Conservation (phyloP, 2,329 filamentous ascomycete species). For the Metarhizium humberi region DNA sequence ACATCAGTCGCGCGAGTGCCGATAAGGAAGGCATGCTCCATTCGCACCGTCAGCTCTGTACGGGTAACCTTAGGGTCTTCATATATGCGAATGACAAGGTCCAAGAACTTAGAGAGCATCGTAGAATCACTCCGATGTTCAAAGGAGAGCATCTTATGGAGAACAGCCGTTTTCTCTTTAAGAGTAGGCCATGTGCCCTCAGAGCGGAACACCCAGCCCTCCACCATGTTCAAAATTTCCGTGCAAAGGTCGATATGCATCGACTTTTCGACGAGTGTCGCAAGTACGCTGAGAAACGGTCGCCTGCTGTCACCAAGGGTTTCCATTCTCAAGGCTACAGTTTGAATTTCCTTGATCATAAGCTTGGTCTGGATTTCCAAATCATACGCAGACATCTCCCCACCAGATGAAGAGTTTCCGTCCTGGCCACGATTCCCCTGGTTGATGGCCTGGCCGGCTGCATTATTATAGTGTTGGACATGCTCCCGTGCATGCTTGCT, state of each 20-base stretch:
- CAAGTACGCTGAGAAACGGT: slow-evolving; percentile 90
- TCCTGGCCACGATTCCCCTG: slow-evolving; percentile 38
- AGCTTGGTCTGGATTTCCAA: slow-evolving; percentile 81
- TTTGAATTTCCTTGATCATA: slow-evolving; percentile 91
- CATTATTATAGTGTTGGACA: slow-evolving; percentile 62
- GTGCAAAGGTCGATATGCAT: slow-evolving; percentile 78
- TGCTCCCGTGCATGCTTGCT: slow-evolving; percentile 89
- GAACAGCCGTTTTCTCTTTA: slow-evolving; percentile 96
- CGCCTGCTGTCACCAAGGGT: slow-evolving; percentile 81
- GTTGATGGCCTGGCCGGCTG: slow-evolving; percentile 40
- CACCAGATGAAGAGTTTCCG: slow-evolving; percentile 38
- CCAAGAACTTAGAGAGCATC: slow-evolving; percentile 85
- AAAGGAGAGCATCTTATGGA: slow-evolving; percentile 98
- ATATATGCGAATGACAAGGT: slow-evolving; percentile 95
- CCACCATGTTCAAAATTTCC: slow-evolving; percentile 89
- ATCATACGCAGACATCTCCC: slow-evolving; percentile 63
- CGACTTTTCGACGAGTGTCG: slow-evolving; percentile 91
- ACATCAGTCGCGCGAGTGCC: slow-evolving; percentile 89
- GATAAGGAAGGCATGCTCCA: slow-evolving; percentile 97
- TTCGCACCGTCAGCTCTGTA: slow-evolving; percentile 89
- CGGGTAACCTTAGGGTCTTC: slow-evolving; percentile 93
- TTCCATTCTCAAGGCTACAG: slow-evolving; percentile 87
- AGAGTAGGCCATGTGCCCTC: slow-evolving; percentile 93
- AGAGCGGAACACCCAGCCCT: slow-evolving; percentile 91
- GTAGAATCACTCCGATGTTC: slow-evolving; percentile 76